These are phyloP conservation scores for Pleurotus tuoliensis DNA, from an alignment of 768 basidiomycete genomes.

Conservation along the genomic window DNA sequence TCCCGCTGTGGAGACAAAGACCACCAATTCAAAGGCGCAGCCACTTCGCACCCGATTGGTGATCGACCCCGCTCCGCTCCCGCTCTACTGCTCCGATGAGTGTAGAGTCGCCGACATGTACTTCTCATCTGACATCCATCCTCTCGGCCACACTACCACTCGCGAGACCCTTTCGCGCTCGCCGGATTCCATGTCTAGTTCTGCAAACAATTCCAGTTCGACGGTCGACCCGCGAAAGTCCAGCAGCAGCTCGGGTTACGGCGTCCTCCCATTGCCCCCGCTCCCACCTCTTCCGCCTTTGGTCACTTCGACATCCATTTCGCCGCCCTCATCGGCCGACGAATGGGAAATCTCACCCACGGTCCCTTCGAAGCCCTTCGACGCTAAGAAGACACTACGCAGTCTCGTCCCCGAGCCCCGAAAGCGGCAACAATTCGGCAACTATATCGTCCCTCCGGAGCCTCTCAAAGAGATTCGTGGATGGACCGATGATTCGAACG, in stretches of 20 bases:
- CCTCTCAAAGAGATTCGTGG: conserved; percentile 50
- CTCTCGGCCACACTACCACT: conserved; percentile 31
- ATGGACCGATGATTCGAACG: conserved; percentile 65
- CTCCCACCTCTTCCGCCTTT: conserved; percentile 27
- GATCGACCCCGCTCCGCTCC: conserved; percentile 78
- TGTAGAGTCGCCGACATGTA: conserved; percentile 62
- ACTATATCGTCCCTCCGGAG: conserved; percentile 34
- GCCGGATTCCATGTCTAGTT: conserved; percentile 34
- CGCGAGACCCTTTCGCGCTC: conserved; percentile 15
- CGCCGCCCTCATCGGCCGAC: conserved; percentile 6
- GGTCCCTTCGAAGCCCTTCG: conserved; percentile 20
- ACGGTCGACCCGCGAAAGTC: conserved; percentile 30
- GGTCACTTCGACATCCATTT: conserved; percentile 32
- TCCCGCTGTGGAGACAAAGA: background rate
- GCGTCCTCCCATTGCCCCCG: background rate
- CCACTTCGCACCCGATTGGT: conserved; percentile 54
- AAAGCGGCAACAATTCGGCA: conserved; percentile 33
- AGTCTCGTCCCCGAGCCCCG: conserved; percentile 37
- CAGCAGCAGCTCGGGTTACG: background rate
- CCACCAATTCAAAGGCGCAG: conserved; percentile 18
- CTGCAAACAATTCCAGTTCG: conserved; percentile 32
- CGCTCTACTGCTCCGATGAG: conserved; percentile 81
- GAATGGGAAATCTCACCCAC: conserved; percentile 8
- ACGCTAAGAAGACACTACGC: conserved; percentile 51
- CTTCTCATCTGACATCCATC: conserved; percentile 34